These are phyloP conservation scores for Fusarium sp. DNA, from an alignment of 2,329 filamentous ascomycete species.

Conservation along the genomic window DNA sequence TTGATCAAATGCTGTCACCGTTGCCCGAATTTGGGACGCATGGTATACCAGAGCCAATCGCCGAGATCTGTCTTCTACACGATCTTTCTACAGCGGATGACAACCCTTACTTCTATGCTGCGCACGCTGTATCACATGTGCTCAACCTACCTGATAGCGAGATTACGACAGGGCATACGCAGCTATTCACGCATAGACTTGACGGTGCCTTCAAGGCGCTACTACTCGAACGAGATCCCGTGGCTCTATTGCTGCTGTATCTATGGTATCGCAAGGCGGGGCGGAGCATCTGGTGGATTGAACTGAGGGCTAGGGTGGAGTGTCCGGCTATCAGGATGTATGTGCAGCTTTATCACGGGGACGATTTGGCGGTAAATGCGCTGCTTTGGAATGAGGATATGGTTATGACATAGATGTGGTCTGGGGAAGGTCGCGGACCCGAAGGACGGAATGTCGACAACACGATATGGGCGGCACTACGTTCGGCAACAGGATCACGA, in stretches of 20 bases:
- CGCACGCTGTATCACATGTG: constrained; percentile 51
- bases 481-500: no score
- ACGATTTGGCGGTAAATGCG: constrained; percentile 41
- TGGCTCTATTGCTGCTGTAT: constrained; percentile 54
- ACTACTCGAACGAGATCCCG: constrained; percentile 50
- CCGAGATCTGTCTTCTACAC: constrained; percentile 40
- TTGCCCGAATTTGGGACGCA: constrained; percentile 45
- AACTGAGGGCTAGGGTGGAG: constrained; percentile 55
- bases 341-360: constrained; percentile 47
- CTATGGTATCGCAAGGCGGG: constrained; percentile 57
- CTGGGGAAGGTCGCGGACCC: no score
- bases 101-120: constrained; percentile 54
- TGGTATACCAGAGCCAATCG: constrained; percentile 42
- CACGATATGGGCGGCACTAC: no score
- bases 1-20: constrained; percentile 51
- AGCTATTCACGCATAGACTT: constrained; percentile 52
- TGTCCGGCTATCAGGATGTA: constrained; percentile 56
- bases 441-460: not conserved
- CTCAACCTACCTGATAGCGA: constrained; percentile 44
- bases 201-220: constrained; percentile 49
- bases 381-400: constrained; percentile 53
- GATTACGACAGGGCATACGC: constrained; percentile 46
- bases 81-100: constrained; percentile 48
- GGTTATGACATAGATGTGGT: not conserved
- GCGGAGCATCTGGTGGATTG: constrained; percentile 57